Conservation (phyloP, 352 stramenopile genomes). For the Pythium oligandrum region DNA sequence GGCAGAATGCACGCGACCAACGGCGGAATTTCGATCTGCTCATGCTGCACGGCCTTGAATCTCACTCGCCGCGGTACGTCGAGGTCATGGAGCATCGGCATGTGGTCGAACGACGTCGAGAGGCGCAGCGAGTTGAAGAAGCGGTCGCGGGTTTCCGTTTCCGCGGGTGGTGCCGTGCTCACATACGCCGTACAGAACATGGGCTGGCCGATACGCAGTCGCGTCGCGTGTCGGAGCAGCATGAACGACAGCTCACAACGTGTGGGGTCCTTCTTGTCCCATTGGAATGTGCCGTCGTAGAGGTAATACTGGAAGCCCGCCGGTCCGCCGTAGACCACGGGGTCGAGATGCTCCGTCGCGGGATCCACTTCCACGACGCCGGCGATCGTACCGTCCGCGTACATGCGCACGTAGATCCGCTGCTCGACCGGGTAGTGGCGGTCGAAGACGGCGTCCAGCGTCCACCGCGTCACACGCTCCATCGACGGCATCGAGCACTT, state of each 20-base stretch:
- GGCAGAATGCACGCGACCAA: too few relatives aligned
- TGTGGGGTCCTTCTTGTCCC: constrained; percentile 8
- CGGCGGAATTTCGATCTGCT: too few relatives aligned
- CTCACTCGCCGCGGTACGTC: too few relatives aligned
- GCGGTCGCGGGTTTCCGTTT: too few relatives aligned
- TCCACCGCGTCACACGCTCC: constrained; percentile 9
- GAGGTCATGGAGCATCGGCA: too few relatives aligned
- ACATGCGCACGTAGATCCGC: constrained; percentile 7
- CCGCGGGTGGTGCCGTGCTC: too few relatives aligned
- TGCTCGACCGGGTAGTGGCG: neutral
- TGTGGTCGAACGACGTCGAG: too few relatives aligned
- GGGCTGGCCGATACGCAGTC: constrained; percentile 12
- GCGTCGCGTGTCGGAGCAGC: constrained; percentile 14
- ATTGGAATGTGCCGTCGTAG: constrained; percentile 8
- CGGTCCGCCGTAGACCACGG: neutral
- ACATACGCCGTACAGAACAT: constrained; percentile 6
- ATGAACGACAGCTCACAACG: constrained; percentile 5
- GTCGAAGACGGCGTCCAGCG: constrained; percentile 3
- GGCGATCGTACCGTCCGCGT: constrained; percentile 14
- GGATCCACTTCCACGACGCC: neutral
- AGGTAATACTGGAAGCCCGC: constrained; percentile 13
- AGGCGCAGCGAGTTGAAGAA: too few relatives aligned
- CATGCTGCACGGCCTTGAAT: too few relatives aligned
- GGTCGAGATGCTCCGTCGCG: neutral
- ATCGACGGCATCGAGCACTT: constrained; percentile 5